These are phyloP conservation scores for Monilinia polystroma DNA, from an alignment of 2,329 filamentous ascomycete genomes.

Conservation along the genomic window DNA sequence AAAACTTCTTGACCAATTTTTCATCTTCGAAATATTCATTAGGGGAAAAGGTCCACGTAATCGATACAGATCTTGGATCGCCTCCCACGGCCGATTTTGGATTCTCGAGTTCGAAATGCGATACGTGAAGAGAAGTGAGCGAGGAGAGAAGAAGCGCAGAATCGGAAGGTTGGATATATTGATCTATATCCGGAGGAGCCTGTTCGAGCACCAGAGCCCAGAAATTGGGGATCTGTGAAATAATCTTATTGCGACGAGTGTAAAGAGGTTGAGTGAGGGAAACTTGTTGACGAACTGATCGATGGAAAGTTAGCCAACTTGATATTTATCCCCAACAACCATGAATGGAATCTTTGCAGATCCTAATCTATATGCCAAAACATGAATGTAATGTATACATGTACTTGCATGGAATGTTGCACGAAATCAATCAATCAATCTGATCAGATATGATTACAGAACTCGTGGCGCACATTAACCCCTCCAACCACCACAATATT, in stretches of 20 bases:
- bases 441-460: slow-evolving; percentile 21
- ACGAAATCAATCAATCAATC: background rate
- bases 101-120: slow-evolving; percentile 73
- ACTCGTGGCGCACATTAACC: slow-evolving; percentile 18
- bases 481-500: background rate
- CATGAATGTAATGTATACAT: background rate
- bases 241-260: slow-evolving; percentile 68
- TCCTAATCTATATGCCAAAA: background rate
- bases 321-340: background rate
- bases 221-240: slow-evolving; percentile 79
- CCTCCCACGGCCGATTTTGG: slow-evolving; percentile 51
- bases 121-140: slow-evolving; percentile 68
- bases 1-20: slow-evolving; percentile 87
- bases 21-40: slow-evolving; percentile 82
- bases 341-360: background rate
- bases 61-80: slow-evolving; percentile 75
- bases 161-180: slow-evolving; percentile 82
- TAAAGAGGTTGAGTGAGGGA: slow-evolving; percentile 69
- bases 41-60: slow-evolving; percentile 74
- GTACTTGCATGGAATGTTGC: background rate
- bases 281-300: slow-evolving; percentile 69
- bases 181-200: slow-evolving; percentile 80
- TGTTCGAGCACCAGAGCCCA: slow-evolving; percentile 94
- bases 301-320: background rate
- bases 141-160: slow-evolving; percentile 67